Evolutionary conservation across 345 rosid species (phyloP).

Genomic region (Hevea brasiliensis): DNA sequence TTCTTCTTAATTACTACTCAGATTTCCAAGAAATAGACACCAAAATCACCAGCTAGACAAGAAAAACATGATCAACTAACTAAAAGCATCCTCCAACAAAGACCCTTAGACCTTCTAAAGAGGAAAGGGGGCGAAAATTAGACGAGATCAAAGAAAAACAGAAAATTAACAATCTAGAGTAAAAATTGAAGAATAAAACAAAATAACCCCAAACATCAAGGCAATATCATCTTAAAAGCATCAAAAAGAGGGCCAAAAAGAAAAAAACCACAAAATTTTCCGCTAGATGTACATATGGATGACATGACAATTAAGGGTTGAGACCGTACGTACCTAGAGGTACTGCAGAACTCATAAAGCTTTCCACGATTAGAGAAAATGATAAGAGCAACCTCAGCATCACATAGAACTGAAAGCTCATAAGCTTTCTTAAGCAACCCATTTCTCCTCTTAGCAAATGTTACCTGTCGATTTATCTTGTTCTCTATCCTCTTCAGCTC

Average conservation of each 20-base stretch:
- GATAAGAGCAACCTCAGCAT: slow-evolving; percentile 30
- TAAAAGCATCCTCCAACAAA: background rate
- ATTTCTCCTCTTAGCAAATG: slow-evolving; percentile 26
- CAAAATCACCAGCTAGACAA: background rate
- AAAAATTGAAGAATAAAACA: too few species aligned
- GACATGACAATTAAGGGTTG: background rate
- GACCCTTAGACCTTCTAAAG: too few species aligned
- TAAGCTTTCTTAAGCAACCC: slow-evolving; percentile 32
- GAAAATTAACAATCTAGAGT: too few species aligned
- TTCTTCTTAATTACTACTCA: background rate
- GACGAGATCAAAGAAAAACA: too few species aligned
- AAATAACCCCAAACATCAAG: too few species aligned
- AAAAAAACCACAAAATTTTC: background rate
- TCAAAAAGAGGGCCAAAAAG: background rate
- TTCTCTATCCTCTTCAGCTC: slow-evolving; percentile 68
- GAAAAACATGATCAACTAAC: background rate
- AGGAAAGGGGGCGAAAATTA: too few species aligned
- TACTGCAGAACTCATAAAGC: slow-evolving; percentile 59
- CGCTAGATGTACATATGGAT: background rate
- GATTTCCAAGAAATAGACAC: background rate
- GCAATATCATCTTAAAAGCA: background rate
- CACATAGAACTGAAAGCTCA: slow-evolving; percentile 26
- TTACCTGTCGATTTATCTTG: slow-evolving; percentile 47
- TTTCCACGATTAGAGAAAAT: slow-evolving; percentile 25
- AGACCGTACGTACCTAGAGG: slow-evolving; percentile 38